Evolutionary conservation across 169 alveolate genomes (phyloP).

Genomic region (Perkinsus olseni): DNA sequence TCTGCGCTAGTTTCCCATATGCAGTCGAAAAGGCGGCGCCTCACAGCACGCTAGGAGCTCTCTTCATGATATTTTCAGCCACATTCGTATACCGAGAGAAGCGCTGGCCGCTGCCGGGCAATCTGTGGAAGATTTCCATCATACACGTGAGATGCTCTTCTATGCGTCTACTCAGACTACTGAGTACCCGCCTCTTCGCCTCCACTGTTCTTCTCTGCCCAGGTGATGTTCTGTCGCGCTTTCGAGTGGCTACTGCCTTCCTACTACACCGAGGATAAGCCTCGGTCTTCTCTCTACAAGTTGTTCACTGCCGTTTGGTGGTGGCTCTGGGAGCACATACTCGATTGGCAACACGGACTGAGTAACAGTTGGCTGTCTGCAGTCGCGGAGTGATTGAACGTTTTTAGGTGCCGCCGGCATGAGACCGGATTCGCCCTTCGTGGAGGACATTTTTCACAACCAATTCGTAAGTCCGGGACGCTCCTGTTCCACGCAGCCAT

Average conservation of each 20-base stretch:
- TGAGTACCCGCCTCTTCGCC: too few species aligned
- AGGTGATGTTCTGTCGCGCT: background rate
- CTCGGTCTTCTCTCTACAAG: background rate
- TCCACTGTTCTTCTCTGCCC: too few species aligned
- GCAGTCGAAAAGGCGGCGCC: too few species aligned
- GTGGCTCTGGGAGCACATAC: background rate
- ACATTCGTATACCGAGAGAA: background rate
- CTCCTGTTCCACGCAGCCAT: background rate
- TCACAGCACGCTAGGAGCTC: background rate
- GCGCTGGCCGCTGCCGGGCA: background rate
- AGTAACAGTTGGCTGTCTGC: background rate
- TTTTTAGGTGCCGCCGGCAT: background rate
- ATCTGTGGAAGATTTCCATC: background rate
- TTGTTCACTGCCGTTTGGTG: background rate
- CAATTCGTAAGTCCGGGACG: background rate
- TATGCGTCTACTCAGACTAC: too few species aligned
- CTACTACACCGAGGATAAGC: background rate
- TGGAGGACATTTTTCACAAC: background rate
- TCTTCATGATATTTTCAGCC: background rate
- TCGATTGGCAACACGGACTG: background rate
- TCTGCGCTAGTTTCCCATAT: too few species aligned
- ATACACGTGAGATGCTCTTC: background rate
- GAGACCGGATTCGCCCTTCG: background rate
- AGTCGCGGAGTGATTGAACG: background rate
- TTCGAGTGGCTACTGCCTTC: background rate